These are phyloP conservation scores for Hyphodiscus sp. DNA, from an alignment of 2,329 filamentous ascomycete genomes.

Conservation along the genomic window DNA sequence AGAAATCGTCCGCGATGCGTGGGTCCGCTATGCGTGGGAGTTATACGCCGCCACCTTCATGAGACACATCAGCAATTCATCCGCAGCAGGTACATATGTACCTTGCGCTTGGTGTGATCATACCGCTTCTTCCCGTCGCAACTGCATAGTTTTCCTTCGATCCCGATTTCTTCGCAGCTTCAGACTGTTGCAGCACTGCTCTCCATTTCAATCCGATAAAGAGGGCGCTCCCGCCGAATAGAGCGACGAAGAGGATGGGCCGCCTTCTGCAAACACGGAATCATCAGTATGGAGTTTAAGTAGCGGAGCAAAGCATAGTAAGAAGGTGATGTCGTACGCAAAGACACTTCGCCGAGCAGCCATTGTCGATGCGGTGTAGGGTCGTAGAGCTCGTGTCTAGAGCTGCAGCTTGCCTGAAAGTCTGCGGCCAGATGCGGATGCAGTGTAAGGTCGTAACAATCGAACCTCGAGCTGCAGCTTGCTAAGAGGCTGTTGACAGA, in stretches of 20 bases:
- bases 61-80: neutral
- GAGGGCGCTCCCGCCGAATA: constrained; percentile 22
- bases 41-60: neutral
- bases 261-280: constrained; percentile 10
- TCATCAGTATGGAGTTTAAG: neutral
- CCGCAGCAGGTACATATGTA: neutral
- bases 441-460: neutral
- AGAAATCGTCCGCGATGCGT: neutral
- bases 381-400: neutral
- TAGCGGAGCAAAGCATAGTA: neutral
- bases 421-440: neutral
- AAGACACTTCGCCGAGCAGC: neutral
- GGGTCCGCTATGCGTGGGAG: no score
- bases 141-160: constrained; percentile 26
- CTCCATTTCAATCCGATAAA: constrained; percentile 30
- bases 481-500: neutral
- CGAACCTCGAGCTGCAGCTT: no score
- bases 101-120: neutral
- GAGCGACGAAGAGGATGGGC: constrained; percentile 23
- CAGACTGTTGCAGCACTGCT: constrained; percentile 27
- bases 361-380: neutral
- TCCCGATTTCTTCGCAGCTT: constrained; percentile 27
- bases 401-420: neutral
- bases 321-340: neutral
- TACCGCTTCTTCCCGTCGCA: constrained; percentile 28